Evolutionary conservation across 345 rosid genomes (phyloP).

Genomic region (Dovyalis caffra): DNA sequence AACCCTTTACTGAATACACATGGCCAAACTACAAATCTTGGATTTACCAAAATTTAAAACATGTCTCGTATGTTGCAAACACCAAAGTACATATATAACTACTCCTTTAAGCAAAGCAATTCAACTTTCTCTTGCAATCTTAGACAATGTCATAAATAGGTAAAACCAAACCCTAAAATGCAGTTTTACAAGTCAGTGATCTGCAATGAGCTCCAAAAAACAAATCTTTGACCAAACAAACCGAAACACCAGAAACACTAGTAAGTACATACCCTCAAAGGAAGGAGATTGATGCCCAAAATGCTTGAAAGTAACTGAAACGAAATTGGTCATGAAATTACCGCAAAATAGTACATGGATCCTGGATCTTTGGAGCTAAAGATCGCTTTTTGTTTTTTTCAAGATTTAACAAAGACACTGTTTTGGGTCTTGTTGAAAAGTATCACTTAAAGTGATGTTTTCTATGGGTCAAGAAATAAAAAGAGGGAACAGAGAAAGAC

Average conservation of each 20-base stretch:
- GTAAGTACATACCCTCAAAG: not conserved
- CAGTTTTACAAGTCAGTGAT: not conserved
- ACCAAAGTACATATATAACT: not conserved
- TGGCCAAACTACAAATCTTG: not conserved
- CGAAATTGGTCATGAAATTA: conserved; percentile 15
- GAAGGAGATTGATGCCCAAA: not conserved
- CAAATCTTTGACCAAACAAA: conserved; percentile 5
- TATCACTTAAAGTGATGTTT: not conserved
- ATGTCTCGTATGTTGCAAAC: not conserved
- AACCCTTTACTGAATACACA: not conserved
- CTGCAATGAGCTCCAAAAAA: not conserved
- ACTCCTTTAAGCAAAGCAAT: not conserved
- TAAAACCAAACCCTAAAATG: not conserved
- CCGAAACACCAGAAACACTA: not conserved
- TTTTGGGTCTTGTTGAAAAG: not conserved
- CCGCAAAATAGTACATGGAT: conserved; percentile 22
- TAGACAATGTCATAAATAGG: not conserved
- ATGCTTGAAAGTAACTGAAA: conserved; percentile 9
- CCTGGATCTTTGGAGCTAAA: conserved; percentile 19
- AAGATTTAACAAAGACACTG: not conserved
- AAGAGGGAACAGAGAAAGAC: not conserved
- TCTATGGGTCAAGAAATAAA: not conserved
- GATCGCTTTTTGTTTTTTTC: not conserved
- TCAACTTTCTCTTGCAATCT: conserved; percentile 1
- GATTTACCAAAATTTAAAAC: not conserved